phyloP scores from a whole-genome alignment of 2,329 filamentous ascomycete genomes.

The Penicillium griseofulvum region DNA sequence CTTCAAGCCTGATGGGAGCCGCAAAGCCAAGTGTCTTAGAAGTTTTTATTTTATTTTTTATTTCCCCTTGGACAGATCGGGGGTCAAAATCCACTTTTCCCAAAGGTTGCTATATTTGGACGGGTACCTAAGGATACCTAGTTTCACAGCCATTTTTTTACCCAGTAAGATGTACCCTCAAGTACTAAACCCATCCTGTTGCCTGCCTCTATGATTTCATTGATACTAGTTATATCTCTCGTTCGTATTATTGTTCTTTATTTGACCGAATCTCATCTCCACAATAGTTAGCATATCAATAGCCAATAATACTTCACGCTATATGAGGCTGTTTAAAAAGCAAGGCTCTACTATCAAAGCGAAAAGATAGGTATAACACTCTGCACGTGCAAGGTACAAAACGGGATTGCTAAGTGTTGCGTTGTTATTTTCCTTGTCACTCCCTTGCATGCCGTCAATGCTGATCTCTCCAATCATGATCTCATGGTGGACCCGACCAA shows the following conservation, averaged over 20 bases:
- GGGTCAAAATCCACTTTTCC: not conserved
- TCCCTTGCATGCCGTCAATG: slow-evolving; percentile 13
- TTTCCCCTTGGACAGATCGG: not conserved
- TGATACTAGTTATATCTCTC: not conserved
- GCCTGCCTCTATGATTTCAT: not conserved
- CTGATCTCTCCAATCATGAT: slow-evolving; percentile 15
- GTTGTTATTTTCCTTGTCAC: not conserved
- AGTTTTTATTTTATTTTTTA: not conserved
- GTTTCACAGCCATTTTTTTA: not conserved
- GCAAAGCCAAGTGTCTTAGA: slow-evolving; percentile 18
- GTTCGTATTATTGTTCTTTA: too few relatives aligned
- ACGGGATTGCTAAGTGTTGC: not conserved
- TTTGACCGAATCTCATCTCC: too few relatives aligned
- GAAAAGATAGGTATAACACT: not conserved
- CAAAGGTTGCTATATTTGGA: slow-evolving; percentile 6
- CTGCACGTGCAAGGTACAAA: not conserved
- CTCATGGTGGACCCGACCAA: slow-evolving; percentile 12
- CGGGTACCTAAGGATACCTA: slow-evolving; percentile 5
- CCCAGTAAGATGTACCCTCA: not conserved
- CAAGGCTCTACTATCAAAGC: not conserved
- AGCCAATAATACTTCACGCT: too few relatives aligned
- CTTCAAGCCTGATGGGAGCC: slow-evolving; percentile 7
- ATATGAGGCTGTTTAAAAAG: too few relatives aligned
- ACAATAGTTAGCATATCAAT: too few relatives aligned
- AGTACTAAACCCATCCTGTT: not conserved